These are phyloP conservation scores for Saxophila tyrrhenica DNA, from an alignment of 495 filamentous ascomycete genomes.

Conservation along the genomic window DNA sequence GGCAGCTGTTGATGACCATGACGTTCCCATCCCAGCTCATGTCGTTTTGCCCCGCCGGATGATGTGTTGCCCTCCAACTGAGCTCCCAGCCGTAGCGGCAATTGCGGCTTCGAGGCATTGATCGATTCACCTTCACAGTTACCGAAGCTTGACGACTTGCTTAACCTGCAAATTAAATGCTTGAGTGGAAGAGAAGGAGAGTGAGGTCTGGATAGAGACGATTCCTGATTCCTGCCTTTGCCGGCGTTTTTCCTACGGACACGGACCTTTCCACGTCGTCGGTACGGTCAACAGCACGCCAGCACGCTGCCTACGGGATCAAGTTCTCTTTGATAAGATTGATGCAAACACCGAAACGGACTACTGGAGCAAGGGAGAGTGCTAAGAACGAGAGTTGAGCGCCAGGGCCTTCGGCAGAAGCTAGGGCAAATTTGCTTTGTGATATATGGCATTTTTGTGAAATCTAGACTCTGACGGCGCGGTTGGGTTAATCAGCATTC, in stretches of 20 bases:
- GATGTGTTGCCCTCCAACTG: too few species aligned
- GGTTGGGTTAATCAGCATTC: constrained; percentile 9
- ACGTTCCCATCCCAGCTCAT: background rate
- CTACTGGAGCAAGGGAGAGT: too few species aligned
- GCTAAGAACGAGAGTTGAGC: too few species aligned
- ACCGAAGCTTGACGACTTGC: too few species aligned
- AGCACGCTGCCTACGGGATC: too few species aligned
- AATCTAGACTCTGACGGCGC: background rate
- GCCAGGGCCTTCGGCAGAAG: background rate
- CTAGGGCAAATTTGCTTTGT: background rate
- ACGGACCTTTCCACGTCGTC: background rate
- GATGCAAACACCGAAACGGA: too few species aligned
- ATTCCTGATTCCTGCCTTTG: background rate
- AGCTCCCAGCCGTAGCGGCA: too few species aligned
- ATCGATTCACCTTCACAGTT: too few species aligned
- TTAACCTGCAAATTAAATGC: too few species aligned
- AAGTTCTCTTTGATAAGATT: too few species aligned
- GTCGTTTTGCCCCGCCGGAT: background rate
- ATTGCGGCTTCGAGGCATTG: too few species aligned
- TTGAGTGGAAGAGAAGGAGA: background rate
- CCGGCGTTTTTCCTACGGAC: background rate
- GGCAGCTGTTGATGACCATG: background rate
- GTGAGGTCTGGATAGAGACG: background rate
- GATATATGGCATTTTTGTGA: background rate
- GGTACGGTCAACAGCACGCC: too few species aligned